phyloP scores from a whole-genome alignment of 306 rosid genomes.

The Quercus wislizeni region DNA sequence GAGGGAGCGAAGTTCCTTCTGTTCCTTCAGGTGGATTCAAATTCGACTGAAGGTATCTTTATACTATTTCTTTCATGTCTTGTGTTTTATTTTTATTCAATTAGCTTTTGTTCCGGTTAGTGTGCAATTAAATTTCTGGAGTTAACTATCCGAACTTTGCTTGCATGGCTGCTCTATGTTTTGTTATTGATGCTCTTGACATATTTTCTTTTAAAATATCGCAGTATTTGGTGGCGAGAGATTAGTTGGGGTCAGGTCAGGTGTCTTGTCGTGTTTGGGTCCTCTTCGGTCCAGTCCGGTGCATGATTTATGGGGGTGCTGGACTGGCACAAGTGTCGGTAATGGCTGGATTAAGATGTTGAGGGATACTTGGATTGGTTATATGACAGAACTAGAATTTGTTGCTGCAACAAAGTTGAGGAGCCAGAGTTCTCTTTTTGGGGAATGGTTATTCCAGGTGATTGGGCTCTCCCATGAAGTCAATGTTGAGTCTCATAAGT shows the following conservation, averaged over 20 bases:
- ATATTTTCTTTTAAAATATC: constrained; percentile 25
- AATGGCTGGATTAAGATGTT: constrained; percentile 41
- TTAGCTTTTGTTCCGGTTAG: constrained; percentile 17
- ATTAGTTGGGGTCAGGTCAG: constrained; percentile 32
- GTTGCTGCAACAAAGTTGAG: constrained; percentile 29
- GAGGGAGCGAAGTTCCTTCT: constrained; percentile 46
- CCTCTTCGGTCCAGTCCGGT: constrained; percentile 30
- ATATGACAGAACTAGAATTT: constrained; percentile 26
- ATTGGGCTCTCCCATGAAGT: constrained; percentile 24
- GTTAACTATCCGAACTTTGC: background rate
- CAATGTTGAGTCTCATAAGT: constrained; percentile 28
- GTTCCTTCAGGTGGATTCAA: constrained; percentile 93
- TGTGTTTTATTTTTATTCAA: background rate
- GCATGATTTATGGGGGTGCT: constrained; percentile 32
- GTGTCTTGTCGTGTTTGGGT: constrained; percentile 35
- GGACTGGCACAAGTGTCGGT: constrained; percentile 35
- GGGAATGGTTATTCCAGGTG: constrained; percentile 29
- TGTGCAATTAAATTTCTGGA: background rate
- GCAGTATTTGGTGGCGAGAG: constrained; percentile 34
- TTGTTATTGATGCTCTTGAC: background rate
- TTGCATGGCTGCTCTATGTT: constrained; percentile 9
- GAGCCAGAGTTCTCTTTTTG: constrained; percentile 25
- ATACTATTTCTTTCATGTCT: background rate
- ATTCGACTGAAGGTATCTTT: constrained; percentile 62
- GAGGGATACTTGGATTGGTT: constrained; percentile 29